Conservation (phyloP, 345 rosid genomes). For the Carallia brachiata region DNA sequence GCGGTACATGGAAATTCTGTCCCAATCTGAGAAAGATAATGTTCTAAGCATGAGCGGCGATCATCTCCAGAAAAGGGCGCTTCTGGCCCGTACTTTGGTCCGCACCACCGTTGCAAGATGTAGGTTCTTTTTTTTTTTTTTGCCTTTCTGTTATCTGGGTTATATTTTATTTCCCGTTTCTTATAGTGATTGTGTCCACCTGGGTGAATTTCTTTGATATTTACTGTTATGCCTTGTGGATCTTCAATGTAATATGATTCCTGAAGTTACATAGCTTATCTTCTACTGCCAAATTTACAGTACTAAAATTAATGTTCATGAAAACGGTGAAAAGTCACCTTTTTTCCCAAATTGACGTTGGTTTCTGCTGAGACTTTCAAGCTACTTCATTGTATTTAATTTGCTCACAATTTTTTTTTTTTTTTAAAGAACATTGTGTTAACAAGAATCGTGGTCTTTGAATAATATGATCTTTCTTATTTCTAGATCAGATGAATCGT, state of each 20-base stretch:
- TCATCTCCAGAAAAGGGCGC: slow-evolving; percentile 66
- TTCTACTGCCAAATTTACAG: too few relatives aligned
- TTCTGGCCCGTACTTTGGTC: slow-evolving; percentile 80
- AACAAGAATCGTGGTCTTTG: background rate
- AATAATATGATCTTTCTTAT: background rate
- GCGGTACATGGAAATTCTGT: slow-evolving; percentile 58
- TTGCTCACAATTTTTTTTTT: too few relatives aligned
- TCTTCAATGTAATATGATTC: too few relatives aligned
- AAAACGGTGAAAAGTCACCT: too few relatives aligned
- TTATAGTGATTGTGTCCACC: background rate
- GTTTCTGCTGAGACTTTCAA: too few relatives aligned
- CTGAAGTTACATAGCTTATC: too few relatives aligned
- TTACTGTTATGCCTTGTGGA: too few relatives aligned
- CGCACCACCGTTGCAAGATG: slow-evolving; percentile 93
- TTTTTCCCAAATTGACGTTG: too few relatives aligned
- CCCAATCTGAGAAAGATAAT: slow-evolving; percentile 66
- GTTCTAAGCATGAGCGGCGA: slow-evolving; percentile 53
- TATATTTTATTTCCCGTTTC: background rate
- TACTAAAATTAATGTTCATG: too few relatives aligned
- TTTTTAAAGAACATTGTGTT: background rate
- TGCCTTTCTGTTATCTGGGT: background rate
- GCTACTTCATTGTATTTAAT: too few relatives aligned
- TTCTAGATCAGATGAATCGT: slow-evolving; percentile 30
- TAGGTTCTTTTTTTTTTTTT: slow-evolving; percentile 25
- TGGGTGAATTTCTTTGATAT: background rate